Conservation (phyloP, 495 filamentous ascomycete genomes). For the Aspergillus avenaceus region DNA sequence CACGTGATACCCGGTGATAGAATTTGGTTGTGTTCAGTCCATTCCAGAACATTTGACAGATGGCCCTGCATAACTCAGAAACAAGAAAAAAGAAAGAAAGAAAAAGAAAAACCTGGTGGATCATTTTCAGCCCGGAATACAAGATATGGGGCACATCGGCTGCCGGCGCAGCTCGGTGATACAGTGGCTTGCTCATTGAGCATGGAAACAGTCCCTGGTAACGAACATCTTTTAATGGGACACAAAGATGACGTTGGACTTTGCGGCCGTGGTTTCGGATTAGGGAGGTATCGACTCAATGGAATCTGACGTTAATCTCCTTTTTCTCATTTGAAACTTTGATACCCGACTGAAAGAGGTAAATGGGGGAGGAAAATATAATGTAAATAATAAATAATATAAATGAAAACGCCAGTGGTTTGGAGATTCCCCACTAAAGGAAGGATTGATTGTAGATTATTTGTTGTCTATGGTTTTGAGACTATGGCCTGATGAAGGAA, state of each 20-base stretch:
- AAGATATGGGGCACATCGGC: neutral
- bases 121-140: neutral
- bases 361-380: too few species aligned
- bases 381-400: too few species aligned
- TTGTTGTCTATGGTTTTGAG: neutral
- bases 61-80: neutral
- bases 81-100: too few species aligned
- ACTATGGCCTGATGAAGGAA: neutral
- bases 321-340: too few species aligned
- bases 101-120: too few species aligned
- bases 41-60: neutral
- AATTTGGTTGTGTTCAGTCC: neutral
- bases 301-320: neutral
- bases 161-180: slow-evolving; percentile 12
- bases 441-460: too few species aligned
- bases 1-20: neutral
- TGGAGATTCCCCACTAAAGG: too few species aligned
- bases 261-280: neutral
- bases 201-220: neutral
- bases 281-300: neutral
- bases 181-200: neutral
- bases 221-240: neutral
- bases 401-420: too few species aligned
- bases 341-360: too few species aligned
- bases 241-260: neutral